Percentiles rank a stretch among this genome's conserved stretches.
Evolutionary conservation across 352 stramenopile genomes (phyloP).

Genomic region (Thraustochytrium striatum): DNA sequence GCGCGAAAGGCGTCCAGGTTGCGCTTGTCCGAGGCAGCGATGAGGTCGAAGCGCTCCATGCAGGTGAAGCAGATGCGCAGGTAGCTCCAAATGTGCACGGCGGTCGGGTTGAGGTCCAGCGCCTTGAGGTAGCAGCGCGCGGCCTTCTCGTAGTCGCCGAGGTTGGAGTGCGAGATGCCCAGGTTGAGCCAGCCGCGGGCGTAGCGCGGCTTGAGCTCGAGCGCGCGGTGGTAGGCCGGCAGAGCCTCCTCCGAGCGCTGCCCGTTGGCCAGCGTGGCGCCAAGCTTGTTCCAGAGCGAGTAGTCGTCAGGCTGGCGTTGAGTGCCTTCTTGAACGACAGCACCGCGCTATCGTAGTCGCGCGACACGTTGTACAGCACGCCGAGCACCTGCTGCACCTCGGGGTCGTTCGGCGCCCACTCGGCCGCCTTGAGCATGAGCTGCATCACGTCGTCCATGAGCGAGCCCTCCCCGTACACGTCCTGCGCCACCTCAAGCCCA

Average conservation of each 20-base stretch:
- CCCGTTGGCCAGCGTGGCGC: conserved; percentile 91
- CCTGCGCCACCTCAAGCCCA: conserved; percentile 72
- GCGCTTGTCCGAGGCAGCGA: conserved; percentile 45
- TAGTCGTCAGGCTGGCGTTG: conserved; percentile 77
- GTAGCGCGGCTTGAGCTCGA: conserved; percentile 93
- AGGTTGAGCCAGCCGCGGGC: conserved; percentile 94
- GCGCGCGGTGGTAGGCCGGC: conserved; percentile 76
- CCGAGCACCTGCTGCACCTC: conserved; percentile 83
- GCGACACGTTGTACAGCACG: conserved; percentile 94
- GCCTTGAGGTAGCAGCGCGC: conserved; percentile 94
- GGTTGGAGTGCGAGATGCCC: conserved; percentile 92
- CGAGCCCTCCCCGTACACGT: conserved; percentile 67
- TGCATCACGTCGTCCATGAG: conserved; percentile 88
- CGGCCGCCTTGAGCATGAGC: conserved; percentile 76
- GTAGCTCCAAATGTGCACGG: conserved; percentile 96
- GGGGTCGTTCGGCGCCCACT: conserved; percentile 57
- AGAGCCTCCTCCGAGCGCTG: conserved; percentile 85
- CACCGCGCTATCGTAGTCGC: conserved; percentile 88
- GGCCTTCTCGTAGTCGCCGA: conserved; percentile 88
- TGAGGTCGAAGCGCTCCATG: conserved; percentile 75
- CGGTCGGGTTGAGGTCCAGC: conserved; percentile 86
- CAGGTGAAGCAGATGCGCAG: conserved; percentile 94
- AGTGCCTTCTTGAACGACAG: conserved; percentile 78
- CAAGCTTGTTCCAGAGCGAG: conserved; percentile 95
- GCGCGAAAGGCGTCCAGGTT: conserved; percentile 65